These are phyloP conservation scores for Eleusine coracana DNA, from an alignment of 176 grass and related monocot species.

Conservation along the genomic window DNA sequence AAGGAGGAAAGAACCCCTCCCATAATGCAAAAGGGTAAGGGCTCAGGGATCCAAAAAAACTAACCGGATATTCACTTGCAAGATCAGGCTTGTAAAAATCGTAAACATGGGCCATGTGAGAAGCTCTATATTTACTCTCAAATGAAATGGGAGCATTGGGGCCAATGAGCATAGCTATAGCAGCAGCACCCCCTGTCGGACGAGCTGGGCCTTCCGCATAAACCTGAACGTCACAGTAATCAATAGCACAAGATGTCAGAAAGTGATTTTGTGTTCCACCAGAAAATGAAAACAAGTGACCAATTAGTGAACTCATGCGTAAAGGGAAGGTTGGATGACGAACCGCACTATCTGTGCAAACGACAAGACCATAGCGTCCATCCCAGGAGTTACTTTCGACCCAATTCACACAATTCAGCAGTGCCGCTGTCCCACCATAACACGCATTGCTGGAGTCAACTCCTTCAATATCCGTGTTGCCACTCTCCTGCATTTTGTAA, in stretches of 20 bases:
- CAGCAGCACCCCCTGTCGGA: constrained; percentile 79
- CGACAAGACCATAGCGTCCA: constrained; percentile 75
- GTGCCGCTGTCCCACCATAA: constrained; percentile 73
- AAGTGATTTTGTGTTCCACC: not conserved
- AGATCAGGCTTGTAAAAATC: constrained; percentile 91
- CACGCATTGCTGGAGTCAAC: constrained; percentile 84
- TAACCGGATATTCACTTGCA: constrained; percentile 92
- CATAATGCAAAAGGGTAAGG: not conserved
- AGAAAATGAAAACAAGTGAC: constrained; percentile 16
- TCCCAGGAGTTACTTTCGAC: constrained; percentile 87
- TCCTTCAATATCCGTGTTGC: constrained; percentile 81
- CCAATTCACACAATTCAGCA: constrained; percentile 89
- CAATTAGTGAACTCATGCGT: not conserved
- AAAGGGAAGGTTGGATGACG: constrained; percentile 20
- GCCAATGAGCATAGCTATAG: constrained; percentile 88
- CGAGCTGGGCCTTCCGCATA: constrained; percentile 84
- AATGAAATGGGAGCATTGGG: constrained; percentile 81
- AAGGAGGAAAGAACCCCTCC: not conserved
- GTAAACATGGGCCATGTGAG: constrained; percentile 91
- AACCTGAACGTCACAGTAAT: constrained; percentile 50
- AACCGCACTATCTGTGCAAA: constrained; percentile 88
- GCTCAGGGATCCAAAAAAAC: constrained; percentile 15
- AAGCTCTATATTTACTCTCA: constrained; percentile 85
- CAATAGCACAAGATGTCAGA: not conserved
- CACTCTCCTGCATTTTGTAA: constrained; percentile 57